Evolutionary conservation across 352 stramenopile species (phyloP), one percentile per base, ranked within the genome.

Genomic region (Phytophthora idaei): DNA sequence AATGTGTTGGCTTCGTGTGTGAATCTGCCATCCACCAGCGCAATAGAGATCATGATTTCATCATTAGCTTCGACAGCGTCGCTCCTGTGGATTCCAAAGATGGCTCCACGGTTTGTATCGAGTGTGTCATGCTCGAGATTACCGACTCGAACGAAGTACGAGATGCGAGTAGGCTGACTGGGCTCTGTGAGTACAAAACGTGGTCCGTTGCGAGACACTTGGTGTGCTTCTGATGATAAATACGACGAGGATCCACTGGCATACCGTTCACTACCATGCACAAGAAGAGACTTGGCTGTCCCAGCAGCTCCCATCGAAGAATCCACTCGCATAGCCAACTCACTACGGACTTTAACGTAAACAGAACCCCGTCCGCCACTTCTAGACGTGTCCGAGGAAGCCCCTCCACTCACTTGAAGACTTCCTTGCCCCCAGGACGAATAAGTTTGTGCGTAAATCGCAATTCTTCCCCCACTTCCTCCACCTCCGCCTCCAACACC

Each of bases 391-490:
- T 90, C 73, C 56, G 87, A 76, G 3, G 84, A 90, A 1, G 74
- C 57, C 0, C 85, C 85, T 42, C 89, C 89, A 65, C 94, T 88
- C 2, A 94, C 89, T 17, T 82, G 59, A 11, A 99, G 75, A 10
- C 76, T 72, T n/a, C 81, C 90, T 34, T 83, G 76, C 0, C 82
- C 80, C 60, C 92, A 97, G 11, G 98, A 82, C 0, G 90, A 88
- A 36, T 98, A 92, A 34, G 97, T 92, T 66, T 98, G 98, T 0
- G 93, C 74, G 39, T 93, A 97, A 5, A 98, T 82, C 3, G 98
- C 83, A 29, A 94, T 78, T n/a, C 81, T 60, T 2, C 80, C 81
- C 0, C 87, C 97, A 47, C 97, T 97, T 4, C 96, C 97, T 37
- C 83, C 90, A 14, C 97, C 97, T 28, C 95, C 97, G 56, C 61